Base-by-base conservation (phyloP, 805 yeast genomes). In the Maudiozyma serrabonitensis region DNA sequence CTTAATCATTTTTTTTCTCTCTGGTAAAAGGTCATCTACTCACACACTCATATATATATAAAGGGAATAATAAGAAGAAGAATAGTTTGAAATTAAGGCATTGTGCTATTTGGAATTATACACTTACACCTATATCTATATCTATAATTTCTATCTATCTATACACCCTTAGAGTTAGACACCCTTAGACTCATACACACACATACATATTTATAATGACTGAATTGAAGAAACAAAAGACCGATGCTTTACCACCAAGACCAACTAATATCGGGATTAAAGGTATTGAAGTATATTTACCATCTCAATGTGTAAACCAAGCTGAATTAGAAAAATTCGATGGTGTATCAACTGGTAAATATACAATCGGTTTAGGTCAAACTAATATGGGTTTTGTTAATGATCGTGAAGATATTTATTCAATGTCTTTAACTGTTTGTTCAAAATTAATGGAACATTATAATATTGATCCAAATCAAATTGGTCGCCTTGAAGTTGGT, bases 301-400 rank as follows among this genome's bases (percentile, higher is more conserved):
- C 99, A 43, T 74, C 81, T 40, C 84, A 81, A 69, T 81, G 73
- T 59, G 97, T 93, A 53, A 84, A 79, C 75, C 98, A 93, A 74
- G 73, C 82, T 45, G 98, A 87, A 49, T 74, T 93, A 57, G 99
- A 93, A 70, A 72, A 76, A 56, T 81, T 72, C 61, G 95, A 90
- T 67, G 87, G 85, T 50, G 90, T 91, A 53, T 79, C 98, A 21
- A 74, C 85, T 49, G 99, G 99, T 52, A 93, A 93, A 70, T 93
- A 89, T 78, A 93, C 99, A 66, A 91, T 93, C 69, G 99, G 99
- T 46, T 78, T 93, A 53, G 99, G 99, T 56, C 99, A 93, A 75
- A 91, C 96, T 63, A 88, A 89, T 71, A 93, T 93, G 99, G 80
- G 95, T 18, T 93, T 87, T 62, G 98, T 93, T 57, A 85, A 91